Percentiles rank a stretch among this genome's conserved stretches.
Evolutionary conservation across 768 basidiomycete species (phyloP).

Genomic region (Termitomyces sp.): DNA sequence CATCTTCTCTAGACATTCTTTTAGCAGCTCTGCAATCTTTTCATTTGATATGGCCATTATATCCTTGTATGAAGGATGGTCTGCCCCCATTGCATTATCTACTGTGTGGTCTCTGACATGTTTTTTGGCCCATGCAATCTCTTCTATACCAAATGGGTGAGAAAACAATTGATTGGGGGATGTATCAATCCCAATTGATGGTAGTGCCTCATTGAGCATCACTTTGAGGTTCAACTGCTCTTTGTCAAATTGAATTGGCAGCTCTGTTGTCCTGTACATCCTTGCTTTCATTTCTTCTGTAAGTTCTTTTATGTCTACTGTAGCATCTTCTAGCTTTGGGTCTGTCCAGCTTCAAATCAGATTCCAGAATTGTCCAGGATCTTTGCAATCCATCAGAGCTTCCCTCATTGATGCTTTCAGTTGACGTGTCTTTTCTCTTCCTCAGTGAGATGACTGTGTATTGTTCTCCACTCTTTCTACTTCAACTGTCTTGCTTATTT

Average conservation of each 20-base stretch:
- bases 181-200: not conserved
- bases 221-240: not conserved
- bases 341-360: not conserved
- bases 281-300: not conserved
- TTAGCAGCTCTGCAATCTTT: not conserved
- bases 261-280: not conserved
- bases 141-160: not conserved
- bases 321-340: not conserved
- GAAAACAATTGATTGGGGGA: conserved; percentile 3
- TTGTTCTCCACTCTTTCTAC: not conserved
- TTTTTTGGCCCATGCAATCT: conserved; percentile 5
- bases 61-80: not conserved
- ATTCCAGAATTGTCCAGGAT: not conserved
- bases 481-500: not conserved
- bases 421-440: not conserved
- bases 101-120: conserved; percentile 1
- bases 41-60: conserved; percentile 7
- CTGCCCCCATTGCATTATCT: not conserved
- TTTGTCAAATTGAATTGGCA: not conserved
- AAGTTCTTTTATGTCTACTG: not conserved
- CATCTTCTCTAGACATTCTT: not conserved
- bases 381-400: not conserved
- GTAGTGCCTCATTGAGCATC: not conserved
- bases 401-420: not conserved
- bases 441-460: not conserved